Base-by-base conservation (phyloP, 129 eudicot species). In the Pseudognaphalium luteoalbum region DNA sequence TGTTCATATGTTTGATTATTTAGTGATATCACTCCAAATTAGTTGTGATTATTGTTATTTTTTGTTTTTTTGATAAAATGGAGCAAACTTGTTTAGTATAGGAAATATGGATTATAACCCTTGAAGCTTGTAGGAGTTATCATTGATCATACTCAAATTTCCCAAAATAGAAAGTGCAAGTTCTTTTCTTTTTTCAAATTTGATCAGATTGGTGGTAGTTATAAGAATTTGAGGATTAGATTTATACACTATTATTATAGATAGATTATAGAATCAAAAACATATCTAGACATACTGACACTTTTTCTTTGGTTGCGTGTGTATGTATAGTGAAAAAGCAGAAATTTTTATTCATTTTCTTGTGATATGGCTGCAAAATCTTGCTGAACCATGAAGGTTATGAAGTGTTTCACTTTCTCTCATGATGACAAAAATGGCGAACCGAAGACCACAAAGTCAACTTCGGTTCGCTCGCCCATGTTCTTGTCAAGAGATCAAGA, bases 331-430 rank as follows among this genome's bases (percentile, higher is more conserved):
- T 30, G 69, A 78, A 44, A 30, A 70, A 30, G 28, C 41, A 69
- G n/a, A 69, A 51, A 28, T 57, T 41, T 59, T 73, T 12, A 69
- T 52, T 67, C 15, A 20, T 8, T 67, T 35, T 39, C 28, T 20
- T 42, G 29, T 42, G 65, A 69, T 60, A 80, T 80, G 83, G 76
- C 41, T 80, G 52, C 65, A 29, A 57, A 28, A 15, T 66, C 22
- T 73, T 80, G 59, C 32, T 80, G 71, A 80, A 80, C 57, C 42
- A 80, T 77, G 75, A 77, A 62, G 83, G 77, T 67, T 15, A 88
- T 91, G 97, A 85, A 83, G 87, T 91, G 97, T 80, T 91, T 91
- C 77, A 77, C 72, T 28, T 88, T 85, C 84, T 77, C 85, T 29
- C 76, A 82, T 56, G 84, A 80, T 19, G 81, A 84, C 61, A 86